Evolutionary conservation across 345 rosid species (phyloP), one percentile per base, ranked within the genome.

Genomic region (Hevea brasiliensis): DNA sequence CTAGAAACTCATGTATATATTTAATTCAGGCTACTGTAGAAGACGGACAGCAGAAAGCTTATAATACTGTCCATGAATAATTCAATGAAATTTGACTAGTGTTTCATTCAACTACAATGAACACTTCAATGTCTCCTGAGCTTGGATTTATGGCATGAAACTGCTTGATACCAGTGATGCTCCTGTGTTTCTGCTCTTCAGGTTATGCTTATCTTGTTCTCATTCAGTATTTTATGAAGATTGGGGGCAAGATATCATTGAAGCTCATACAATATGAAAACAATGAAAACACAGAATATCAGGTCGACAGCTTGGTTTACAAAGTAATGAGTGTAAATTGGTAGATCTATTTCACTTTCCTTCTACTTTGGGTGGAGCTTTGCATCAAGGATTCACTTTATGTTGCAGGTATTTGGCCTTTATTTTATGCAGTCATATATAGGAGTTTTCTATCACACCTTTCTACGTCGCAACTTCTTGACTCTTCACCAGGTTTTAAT

Each of bases 401-500:
- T 67, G 6, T 68, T 84, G 85, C 94, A 94, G 98, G 94, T 94
- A 51, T 94, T 94, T 50, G 97, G 98, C 74, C 89, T 94, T 59
- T 94, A 92, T 74, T 94, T 94, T 81, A 94, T 94, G 97, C 98
- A 94, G 83, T 79, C 98, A 14, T 94, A 90, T 77, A 94, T 94
- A 29, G 97, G 98, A 65, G 81, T 92, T 81, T 94, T 94, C 85
- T 94, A 94, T 77, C 98, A 94, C 18, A 96, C 89, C 63, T 92
- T 90, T 63, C 71, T 92, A 55, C 97, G 90, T 73, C 93, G 95
- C 61, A 89, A 92, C 85, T 85, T 94, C 65, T 76, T 9, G 85
- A 86, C 96, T 59, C 98, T 94, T 79, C 92, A 93, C 64, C 89
- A 92, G 84, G 83, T 90, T 71, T 73, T 92, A 82, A 80, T 92